phyloP scores from a whole-genome alignment of 164 flowering plant genomes.

The Nymphaea colorata region DNA sequence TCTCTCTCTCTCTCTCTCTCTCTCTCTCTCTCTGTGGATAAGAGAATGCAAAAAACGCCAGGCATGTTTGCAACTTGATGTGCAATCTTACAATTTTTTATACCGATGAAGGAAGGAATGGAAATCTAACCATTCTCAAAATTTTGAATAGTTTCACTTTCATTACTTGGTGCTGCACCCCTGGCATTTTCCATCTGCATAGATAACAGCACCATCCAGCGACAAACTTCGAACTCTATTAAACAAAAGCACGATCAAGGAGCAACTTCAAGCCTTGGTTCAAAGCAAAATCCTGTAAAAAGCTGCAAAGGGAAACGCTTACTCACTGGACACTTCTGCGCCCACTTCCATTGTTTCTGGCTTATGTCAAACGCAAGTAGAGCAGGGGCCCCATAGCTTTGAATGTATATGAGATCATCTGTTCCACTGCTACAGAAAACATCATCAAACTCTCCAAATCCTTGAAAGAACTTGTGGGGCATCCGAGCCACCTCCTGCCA shows the following conservation, averaged over 20 bases:
- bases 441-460: slow-evolving; percentile 91
- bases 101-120: not conserved
- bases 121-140: not conserved
- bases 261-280: slow-evolving; percentile 66
- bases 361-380: slow-evolving; percentile 66
- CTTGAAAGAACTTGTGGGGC: slow-evolving; percentile 87
- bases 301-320: slow-evolving; percentile 88
- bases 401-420: slow-evolving; percentile 69
- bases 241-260: slow-evolving; percentile 24
- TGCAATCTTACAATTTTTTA: no score
- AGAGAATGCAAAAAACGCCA: not conserved
- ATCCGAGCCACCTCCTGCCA: slow-evolving; percentile 77
- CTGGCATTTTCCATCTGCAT: not conserved
- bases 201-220: not conserved
- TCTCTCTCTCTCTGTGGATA: no score
- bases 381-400: slow-evolving; percentile 78
- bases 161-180: not conserved
- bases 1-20: no score
- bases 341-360: slow-evolving; percentile 75
- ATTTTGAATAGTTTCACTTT: not conserved
- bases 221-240: not conserved
- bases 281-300: slow-evolving; percentile 87
- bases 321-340: slow-evolving; percentile 75
- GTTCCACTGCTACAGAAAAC: slow-evolving; percentile 80
- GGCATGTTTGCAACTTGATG: not conserved